Evolutionary conservation across 139 green algal species (phyloP).

Genomic region (Medakamo hakoo): DNA sequence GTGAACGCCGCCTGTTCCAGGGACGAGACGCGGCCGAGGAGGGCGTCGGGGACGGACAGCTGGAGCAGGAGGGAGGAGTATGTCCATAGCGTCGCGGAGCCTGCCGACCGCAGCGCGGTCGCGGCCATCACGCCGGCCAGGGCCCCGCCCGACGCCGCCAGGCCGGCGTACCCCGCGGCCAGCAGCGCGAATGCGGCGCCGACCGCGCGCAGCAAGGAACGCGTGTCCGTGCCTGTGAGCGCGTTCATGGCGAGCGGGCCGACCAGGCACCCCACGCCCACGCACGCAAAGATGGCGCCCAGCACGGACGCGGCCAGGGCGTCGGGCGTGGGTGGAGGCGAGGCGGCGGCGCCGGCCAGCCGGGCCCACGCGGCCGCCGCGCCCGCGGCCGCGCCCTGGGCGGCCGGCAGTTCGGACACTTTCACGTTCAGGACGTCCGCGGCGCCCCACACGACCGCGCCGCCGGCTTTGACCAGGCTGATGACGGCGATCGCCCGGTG

Average conservation of each 20-base stretch:
- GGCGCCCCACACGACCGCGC: slow-evolving; percentile 7
- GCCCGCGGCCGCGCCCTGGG: background rate
- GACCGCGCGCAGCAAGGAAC: slow-evolving; percentile 7
- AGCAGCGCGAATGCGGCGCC: slow-evolving; percentile 10
- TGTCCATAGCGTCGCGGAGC: slow-evolving; percentile 21
- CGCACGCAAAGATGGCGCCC: slow-evolving; percentile 27
- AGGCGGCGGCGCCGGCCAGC: too few relatives aligned
- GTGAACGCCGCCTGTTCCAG: slow-evolving; percentile 26
- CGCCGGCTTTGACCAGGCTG: slow-evolving; percentile 10
- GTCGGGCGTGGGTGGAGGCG: too few relatives aligned
- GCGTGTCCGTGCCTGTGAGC: slow-evolving; percentile 1
- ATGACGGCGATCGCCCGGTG: slow-evolving; percentile 12
- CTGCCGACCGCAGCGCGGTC: background rate
- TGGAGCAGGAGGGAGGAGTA: slow-evolving; percentile 31
- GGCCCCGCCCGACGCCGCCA: slow-evolving; percentile 15
- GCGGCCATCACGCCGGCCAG: slow-evolving; percentile 11
- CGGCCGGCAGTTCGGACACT: background rate
- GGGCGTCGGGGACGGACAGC: slow-evolving; percentile 14
- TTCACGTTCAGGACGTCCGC: slow-evolving; percentile 17
- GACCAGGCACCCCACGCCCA: slow-evolving; percentile 29
- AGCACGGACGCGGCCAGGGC: slow-evolving; percentile 12
- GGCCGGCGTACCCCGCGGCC: slow-evolving; percentile 5
- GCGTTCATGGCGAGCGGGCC: slow-evolving; percentile 23
- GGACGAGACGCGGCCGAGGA: slow-evolving; percentile 20
- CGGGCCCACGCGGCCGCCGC: too few relatives aligned